Base-by-base conservation (phyloP, 768 basidiomycete species). In the Hygrocybe punicea region DNA sequence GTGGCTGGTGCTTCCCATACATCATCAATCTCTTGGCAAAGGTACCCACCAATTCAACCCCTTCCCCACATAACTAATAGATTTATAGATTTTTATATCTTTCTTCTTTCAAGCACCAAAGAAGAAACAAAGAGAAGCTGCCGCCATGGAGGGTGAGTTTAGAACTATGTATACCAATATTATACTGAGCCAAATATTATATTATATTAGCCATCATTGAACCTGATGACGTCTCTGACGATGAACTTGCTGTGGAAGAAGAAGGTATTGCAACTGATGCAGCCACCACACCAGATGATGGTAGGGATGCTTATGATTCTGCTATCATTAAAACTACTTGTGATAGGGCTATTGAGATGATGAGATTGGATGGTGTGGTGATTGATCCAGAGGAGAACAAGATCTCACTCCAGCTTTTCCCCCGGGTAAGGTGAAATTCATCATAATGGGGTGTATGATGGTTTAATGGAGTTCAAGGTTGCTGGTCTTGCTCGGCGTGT, bases 1-100 rank as follows among this genome's bases (percentile, higher is more conserved):
- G 63, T 10, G 52, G 60, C 3, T 56, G 63, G 2, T 74, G 73
- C 58, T 58, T 71, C n/a, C 65, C 66, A 11, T 70, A 73, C 46
- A 70, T 67, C 37, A 17, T 73, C 7, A 72, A 73, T 59, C 58
- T 74, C 3, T 63, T 71, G 56, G 71, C 69, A 10, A 71, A 73
- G 63, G 71, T 70, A 53, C 11, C 55, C 62, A n/a, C 50, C 46
- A n/a, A 48, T 6, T 53, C 23, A 36, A 24, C 29, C 8, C 29
- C 29, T 29, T 29, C n/a, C 5, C 40, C 11, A 36, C 49, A 13
- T 51, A 52, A 14, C 25, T 61, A 53, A 57, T 48, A 42, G 23
- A 19, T 53, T 59, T n/a, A 37, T 42, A 68, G 66, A 59, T 59
- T 10, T 65, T 67, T 57, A 57, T 67, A 21, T 65, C 66, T 10